Percentiles rank a stretch among this genome's conserved stretches.
phyloP scores from a whole-genome alignment of 2,329 filamentous ascomycete genomes.

The Cercospora canescens region DNA sequence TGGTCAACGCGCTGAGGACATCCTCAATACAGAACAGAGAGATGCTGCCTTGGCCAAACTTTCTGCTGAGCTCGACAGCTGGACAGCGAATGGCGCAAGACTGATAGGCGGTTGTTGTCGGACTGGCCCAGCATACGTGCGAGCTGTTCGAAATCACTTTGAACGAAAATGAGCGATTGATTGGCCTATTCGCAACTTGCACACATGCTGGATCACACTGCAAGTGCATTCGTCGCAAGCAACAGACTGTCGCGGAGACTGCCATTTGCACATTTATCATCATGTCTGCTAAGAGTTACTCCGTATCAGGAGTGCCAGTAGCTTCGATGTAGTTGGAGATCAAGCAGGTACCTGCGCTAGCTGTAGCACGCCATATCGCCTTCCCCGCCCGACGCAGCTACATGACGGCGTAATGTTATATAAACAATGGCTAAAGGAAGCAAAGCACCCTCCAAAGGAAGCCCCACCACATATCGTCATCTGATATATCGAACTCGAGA shows the following conservation, averaged over 20 bases:
- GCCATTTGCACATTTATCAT: background rate
- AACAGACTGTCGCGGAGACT: background rate
- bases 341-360: conserved; percentile 9
- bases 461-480: background rate
- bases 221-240: background rate
- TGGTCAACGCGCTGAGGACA: conserved; percentile 25
- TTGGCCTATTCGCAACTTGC: background rate
- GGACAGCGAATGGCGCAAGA: conserved; percentile 42
- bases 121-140: conserved; percentile 38
- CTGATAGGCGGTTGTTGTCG: conserved; percentile 52
- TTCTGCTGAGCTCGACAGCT: conserved; percentile 12
- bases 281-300: background rate
- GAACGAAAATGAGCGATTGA: background rate
- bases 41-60: conserved; percentile 6
- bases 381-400: conserved; percentile 14
- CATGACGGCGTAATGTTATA: conserved; percentile 5
- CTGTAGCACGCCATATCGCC: conserved; percentile 6
- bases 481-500: background rate
- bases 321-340: background rate
- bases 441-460: background rate
- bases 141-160: conserved; percentile 14
- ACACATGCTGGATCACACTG: background rate
- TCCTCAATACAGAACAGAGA: conserved; percentile 33
- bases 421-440: background rate
- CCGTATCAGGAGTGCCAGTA: background rate